These are phyloP conservation scores for Neonectria sp. DNA, from an alignment of 2,329 filamentous ascomycete species.

Conservation along the genomic window DNA sequence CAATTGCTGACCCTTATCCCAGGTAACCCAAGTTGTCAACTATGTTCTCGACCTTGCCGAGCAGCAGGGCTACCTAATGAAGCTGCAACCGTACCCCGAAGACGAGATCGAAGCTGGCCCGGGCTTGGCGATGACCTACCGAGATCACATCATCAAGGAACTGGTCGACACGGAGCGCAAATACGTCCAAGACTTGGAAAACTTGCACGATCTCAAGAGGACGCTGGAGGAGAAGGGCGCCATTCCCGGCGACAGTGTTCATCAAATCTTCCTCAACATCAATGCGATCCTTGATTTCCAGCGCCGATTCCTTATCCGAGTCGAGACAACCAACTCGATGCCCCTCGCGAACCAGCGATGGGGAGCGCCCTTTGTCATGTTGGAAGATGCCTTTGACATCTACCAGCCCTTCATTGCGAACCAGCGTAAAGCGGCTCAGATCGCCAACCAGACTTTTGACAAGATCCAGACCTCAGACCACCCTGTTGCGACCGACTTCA, in stretches of 20 bases:
- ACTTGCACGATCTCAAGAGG: slow-evolving; percentile 92
- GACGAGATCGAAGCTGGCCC: slow-evolving; percentile 64
- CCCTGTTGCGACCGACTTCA: slow-evolving; percentile 87
- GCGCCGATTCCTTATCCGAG: slow-evolving; percentile 92
- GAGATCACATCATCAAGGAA: slow-evolving; percentile 92
- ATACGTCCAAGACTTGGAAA: slow-evolving; percentile 97
- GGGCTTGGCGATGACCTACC: slow-evolving; percentile 78
- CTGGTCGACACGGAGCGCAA: slow-evolving; percentile 96
- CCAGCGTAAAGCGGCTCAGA: slow-evolving; percentile 88
- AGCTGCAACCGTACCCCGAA: slow-evolving; percentile 71
- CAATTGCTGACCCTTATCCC: slow-evolving; percentile 7
- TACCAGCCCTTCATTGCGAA: slow-evolving; percentile 99
- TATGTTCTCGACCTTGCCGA: slow-evolving; percentile 90
- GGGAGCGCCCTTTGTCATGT: slow-evolving; percentile 90
- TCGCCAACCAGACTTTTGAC: slow-evolving; percentile 88
- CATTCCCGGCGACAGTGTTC: slow-evolving; percentile 89
- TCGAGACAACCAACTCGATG: slow-evolving; percentile 94
- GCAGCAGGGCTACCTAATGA: slow-evolving; percentile 79
- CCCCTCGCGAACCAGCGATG: slow-evolving; percentile 85
- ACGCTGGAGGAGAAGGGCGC: slow-evolving; percentile 89
- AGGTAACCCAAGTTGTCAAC: slow-evolving; percentile 92
- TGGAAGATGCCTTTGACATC: slow-evolving; percentile 90
- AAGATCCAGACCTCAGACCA: slow-evolving; percentile 85
- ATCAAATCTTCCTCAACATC: slow-evolving; percentile 97
- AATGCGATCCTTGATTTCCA: slow-evolving; percentile 97